Evolutionary conservation across 495 filamentous ascomycete genomes (phyloP), one percentile per base, ranked within the genome.

Genomic region (Platismatia glauca): DNA sequence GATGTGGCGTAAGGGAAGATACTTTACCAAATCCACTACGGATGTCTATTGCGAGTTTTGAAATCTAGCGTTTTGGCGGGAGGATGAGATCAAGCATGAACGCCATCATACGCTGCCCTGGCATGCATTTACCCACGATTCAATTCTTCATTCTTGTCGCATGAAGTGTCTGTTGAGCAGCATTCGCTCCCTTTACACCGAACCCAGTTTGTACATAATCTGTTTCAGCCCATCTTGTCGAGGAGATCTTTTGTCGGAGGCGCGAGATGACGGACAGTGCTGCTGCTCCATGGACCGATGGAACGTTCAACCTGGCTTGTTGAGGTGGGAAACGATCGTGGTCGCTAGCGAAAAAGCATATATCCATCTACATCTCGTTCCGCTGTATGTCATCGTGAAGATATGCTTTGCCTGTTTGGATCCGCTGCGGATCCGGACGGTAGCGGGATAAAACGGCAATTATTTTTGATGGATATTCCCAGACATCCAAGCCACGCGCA

Each of bases 161-260:
- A 63, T 58, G 55, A 52, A 63, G 55, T 58, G 61, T 48, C 61
- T 57, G 61, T 55, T 63, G 61, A 56, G 57, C 61, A 56, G 61
- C 61, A 58, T 63, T 39, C 44, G 55, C 61, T 63, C 22, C 52
- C 35, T 41, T n/a, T n/a, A 48, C n/a, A 53, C 29, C 50, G 20
- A 16, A 39, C 44, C 20, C 35, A 34, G 27, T 35, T 48, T 62
- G 60, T 62, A 62, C 24, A 62, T 62, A 62, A 52, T 62, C 52
- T 62, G 60, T 24, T 62, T 62, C 60, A 31, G 16, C 29, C 33
- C 35, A 55, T 44, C 20, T 44, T n/a, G 52, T 31, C 34, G 50
- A 56, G 38, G 37, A 56, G 34, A 41, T 33, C 2, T 16, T 61
- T 39, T 24, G 60, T 56, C 20, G 48, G 29, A 55, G 38, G 29